Base-by-base conservation (phyloP, 75 land plant genomes). In the Azolla pinnata region DNA sequence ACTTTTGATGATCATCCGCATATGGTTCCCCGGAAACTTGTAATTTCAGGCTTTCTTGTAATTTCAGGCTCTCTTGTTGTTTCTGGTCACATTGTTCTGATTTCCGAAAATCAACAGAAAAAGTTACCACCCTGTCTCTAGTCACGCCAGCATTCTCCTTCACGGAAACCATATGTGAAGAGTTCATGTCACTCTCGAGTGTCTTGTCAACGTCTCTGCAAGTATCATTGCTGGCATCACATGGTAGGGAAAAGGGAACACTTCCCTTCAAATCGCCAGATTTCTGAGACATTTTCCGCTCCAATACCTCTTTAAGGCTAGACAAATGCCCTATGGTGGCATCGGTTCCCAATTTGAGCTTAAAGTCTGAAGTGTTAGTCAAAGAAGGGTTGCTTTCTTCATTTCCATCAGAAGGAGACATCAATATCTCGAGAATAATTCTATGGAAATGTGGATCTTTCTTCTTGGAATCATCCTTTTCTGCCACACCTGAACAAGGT, bases 341-440 rank as follows among this genome's bases (percentile, higher is more conserved):
- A 47, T 46, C 63, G 30, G 72, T 47, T 21, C 63, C 72, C 51
- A 70, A 48, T 40, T 70, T 70, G 17, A 70, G 53, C 29, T 64
- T 57, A 31, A 66, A 57, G 28, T 60, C 60, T 42, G 68, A 44
- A 17, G 68, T 60, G 12, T 35, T 35, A 46, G 49, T 46, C 21
- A 46, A 4, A 33, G 64, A 42, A 16, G 70, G 64, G 29, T 27
- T 34, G 21, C 21, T 59, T 28, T 33, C 53, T 24, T 31, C 53
- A 54, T 60, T 33, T 32, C 33, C 40, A 60, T 68, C 70, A 53
- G 72, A 70, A 7, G 72, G 58, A 10, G 72, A 70, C 66, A 70
- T 63, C 21, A 70, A 56, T 31, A 70, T 70, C 46, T 70, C 72
- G 38, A 70, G 45, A 42, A 70, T 53, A 56, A 70, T 58, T 54